Evolutionary conservation across 805 yeast species (phyloP), one percentile per base, ranked within the genome.

Genomic region (Saturnispora ahearnii): DNA sequence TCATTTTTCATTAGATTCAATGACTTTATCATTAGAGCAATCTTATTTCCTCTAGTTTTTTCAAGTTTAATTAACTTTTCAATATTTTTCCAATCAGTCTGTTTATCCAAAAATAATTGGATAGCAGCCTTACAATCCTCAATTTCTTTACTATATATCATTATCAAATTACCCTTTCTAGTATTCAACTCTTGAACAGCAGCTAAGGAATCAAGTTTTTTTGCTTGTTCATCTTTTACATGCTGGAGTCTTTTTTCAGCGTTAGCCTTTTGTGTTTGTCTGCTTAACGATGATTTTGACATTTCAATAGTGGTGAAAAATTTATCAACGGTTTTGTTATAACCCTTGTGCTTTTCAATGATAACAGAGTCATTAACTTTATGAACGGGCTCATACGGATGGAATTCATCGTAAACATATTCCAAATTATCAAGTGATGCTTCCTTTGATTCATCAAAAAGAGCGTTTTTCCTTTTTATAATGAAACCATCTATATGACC

Each of bases 21-120:
- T 0, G 96, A 93, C 44, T 73, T 70, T 48, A 90, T 84, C 51
- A 72, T 58, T 34, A 70, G 66, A 0, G 96, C 96, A 50, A 81
- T 70, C 5, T 68, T 64, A 57, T 82, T 86, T 1, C 83, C 82
- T 57, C 82, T 76, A 1, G 70, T 65, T 57, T 87, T 82, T 60
- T 91, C 96, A 46, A 80, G 72, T 44, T 74, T 68, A 46, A 91
- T 81, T 51, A 84, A 66, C 54, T 81, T 79, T 61, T 85, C 96
- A 54, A 90, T 90, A 53, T 87, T 84, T 41, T 78, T 77, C 99
- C 99, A 91, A 62, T 91, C 97, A 87, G 88, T 87, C 55, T 87
- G 90, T 60, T 87, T 93, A 50, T 83, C 81, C 4, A 89, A 54
- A 49, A 88, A 67, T 1, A 71, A 68, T 51, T 82, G 84, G 4